A percentile compares a stretch with the other conserved stretches of the same genome.
Evolutionary conservation across 306 rosid genomes (phyloP).

Genomic region (Quercus suber): DNA sequence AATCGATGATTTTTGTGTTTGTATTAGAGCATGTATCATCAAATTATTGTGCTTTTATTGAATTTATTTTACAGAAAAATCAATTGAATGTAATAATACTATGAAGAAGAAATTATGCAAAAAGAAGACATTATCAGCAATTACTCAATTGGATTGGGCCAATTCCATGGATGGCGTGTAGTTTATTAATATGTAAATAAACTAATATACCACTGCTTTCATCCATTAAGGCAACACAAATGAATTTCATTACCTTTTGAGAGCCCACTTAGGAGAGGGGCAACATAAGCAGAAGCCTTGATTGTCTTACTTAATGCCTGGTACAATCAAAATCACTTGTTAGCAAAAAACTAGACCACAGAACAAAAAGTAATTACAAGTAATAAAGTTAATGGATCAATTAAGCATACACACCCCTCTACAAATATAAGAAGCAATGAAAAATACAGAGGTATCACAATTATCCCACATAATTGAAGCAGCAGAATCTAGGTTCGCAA

Average conservation of each 20-base stretch:
- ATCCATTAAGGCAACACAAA: background rate
- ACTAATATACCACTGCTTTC: background rate
- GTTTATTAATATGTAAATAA: background rate
- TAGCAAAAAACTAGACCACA: constrained; percentile 32
- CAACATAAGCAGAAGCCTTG: constrained; percentile 41
- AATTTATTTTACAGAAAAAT: background rate
- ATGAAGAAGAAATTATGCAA: background rate
- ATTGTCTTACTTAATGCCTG: constrained; percentile 59
- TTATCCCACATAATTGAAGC: background rate
- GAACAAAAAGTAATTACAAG: constrained; percentile 13
- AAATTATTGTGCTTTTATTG: too few species aligned
- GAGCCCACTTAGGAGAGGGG: constrained; percentile 59
- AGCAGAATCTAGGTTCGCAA: background rate
- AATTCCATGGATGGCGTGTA: background rate
- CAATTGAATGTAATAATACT: background rate
- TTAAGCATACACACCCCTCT: background rate
- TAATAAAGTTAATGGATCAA: background rate
- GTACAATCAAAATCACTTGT: constrained; percentile 31
- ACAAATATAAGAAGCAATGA: background rate
- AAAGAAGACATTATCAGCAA: background rate
- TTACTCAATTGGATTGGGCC: background rate
- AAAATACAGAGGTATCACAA: background rate
- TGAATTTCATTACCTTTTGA: constrained; percentile 59
- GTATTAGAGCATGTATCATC: too few species aligned
- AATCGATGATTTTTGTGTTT: too few species aligned